Evolutionary conservation across 345 rosid species (phyloP).

Genomic region (thale cress (Arabidopsis thaliana)): TAIR10.1 NC_003076.8:1136001-1136500

Average conservation of each 20-base stretch:
- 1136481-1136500: conserved; percentile 21
- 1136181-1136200: conserved; percentile 99
- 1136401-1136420: conserved; percentile 97
- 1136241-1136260: conserved; percentile 99
- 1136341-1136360: conserved; percentile 10
- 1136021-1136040: conserved; percentile 9
- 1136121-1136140: conserved; percentile 96
- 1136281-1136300: conserved; percentile 95
- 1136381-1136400: conserved; percentile 56
- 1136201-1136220: conserved; percentile 97
- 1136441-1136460: conserved; percentile 88
- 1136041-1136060: conserved; percentile 6
- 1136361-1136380: conserved; percentile 9
- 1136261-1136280: conserved; percentile 98
- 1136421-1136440: conserved; percentile 99
- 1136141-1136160: conserved; percentile 96
- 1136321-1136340: neutral
- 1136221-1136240: conserved; percentile 99
- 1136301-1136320: neutral
- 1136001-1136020: conserved; percentile 73
- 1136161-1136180: conserved; percentile 97
- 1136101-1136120: conserved; percentile 89
- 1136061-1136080: neutral
- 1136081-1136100: conserved; percentile 69
- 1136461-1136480: conserved; percentile 95